Evolutionary conservation across 208 protist species (phyloP), one percentile per base, ranked within the genome.

Genomic region (Crithidia acanthocephali): DNA sequence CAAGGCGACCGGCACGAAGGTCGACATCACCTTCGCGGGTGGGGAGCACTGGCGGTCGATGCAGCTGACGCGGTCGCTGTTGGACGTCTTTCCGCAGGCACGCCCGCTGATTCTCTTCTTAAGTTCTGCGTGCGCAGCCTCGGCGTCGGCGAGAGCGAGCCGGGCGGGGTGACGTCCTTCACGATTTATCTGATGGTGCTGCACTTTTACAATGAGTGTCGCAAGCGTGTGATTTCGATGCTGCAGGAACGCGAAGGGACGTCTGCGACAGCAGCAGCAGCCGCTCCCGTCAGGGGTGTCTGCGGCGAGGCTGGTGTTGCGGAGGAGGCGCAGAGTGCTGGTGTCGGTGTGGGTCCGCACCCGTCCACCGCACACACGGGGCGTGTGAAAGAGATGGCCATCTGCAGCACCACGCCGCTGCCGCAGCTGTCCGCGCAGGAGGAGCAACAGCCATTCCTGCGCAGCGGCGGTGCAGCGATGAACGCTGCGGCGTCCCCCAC

Each of bases 31-130:
- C 51, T 93, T 94, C 60, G 91, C 85, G 42, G 91, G 91, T 9
- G 91, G 91, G n/a, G 88, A 96, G 62, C 91, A 94, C 78, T 94
- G 79, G 84, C 86, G 81, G 0, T 93, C 88, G 2, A 90, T 96
- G 88, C 83, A 93, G 81, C 66, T 96, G 18, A 94, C 87, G 5
- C 81, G 76, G 35, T 75, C 76, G 20, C 47, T 96, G 32, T 56
- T 94, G 16, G 76, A 84, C 16, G 74, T 61, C 40, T 89, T 87
- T 56, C 86, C 91, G 2, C 76, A 85, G n/a, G 79, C 88, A n/a
- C 76, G 85, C 2, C 75, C 65, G 23, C 82, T 96, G 42, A 90
- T 96, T 47, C 64, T 93, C 15, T 92, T 96, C 30, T 72, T 96
- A 96, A 96, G 80, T 83, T 92, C 78, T 87, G 83, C 64, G 88